Percentiles rank a stretch among this genome's conserved stretches.
Conservation (phyloP, 1,139 yeast species). For the Yamadazyma conglobata region DNA sequence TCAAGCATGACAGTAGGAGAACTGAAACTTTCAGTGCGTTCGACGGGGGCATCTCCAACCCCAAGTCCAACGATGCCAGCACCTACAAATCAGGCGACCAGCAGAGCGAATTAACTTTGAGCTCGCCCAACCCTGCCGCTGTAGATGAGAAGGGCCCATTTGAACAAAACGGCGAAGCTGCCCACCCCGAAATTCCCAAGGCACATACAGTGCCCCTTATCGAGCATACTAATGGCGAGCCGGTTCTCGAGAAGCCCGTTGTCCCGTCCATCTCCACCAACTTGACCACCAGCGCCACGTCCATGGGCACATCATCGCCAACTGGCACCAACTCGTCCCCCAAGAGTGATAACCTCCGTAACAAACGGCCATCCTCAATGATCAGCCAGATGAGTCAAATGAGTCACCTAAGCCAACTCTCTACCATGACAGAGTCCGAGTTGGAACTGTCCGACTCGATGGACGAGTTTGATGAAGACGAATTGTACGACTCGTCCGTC, state of each 20-base stretch:
- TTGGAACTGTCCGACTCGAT: slow-evolving; percentile 43
- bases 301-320: slow-evolving; percentile 1
- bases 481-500: slow-evolving; percentile 16
- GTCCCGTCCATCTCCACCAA: background rate
- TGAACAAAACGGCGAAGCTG: background rate
- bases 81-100: slow-evolving; percentile 15
- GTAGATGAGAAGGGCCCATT: slow-evolving; percentile 9
- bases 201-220: background rate
- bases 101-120: slow-evolving; percentile 14
- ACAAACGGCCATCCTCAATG: slow-evolving; percentile 59
- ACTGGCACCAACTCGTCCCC: slow-evolving; percentile 3
- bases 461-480: slow-evolving; percentile 41
- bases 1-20: no score
- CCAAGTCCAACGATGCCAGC: no score
- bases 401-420: slow-evolving; percentile 55
- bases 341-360: slow-evolving; percentile 4
- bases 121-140: slow-evolving; percentile 17
- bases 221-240: background rate
- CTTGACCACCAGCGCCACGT: slow-evolving; percentile 1
- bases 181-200: background rate
- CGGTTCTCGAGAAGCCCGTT: background rate
- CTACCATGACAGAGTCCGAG: slow-evolving; percentile 49
- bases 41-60: no score
- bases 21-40: no score
- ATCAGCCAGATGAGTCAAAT: slow-evolving; percentile 59